Evolutionary conservation across 2,329 filamentous ascomycete species (phyloP).

Genomic region (Calonectria pseudoreteaudii): DNA sequence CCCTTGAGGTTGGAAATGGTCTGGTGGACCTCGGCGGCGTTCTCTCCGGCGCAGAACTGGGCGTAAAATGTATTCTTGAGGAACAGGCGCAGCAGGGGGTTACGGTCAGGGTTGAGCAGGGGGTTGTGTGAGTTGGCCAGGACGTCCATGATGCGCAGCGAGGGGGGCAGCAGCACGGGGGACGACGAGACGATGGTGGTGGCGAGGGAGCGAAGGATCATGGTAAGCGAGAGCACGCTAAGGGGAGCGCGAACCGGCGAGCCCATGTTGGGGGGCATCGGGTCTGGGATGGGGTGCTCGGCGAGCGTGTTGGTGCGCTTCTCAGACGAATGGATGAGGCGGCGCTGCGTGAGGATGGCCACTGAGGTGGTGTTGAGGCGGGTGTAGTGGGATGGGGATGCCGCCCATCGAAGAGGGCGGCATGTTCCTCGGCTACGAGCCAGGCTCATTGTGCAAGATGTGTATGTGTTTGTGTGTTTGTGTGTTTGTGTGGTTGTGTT

Average conservation of each 20-base stretch:
- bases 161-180: constrained; percentile 75
- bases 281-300: constrained; percentile 47
- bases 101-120: constrained; percentile 79
- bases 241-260: constrained; percentile 59
- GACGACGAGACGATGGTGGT: constrained; percentile 80
- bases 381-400: constrained; percentile 29
- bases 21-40: constrained; percentile 71
- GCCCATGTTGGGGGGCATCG: constrained; percentile 42
- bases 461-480: not conserved
- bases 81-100: constrained; percentile 75
- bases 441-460: constrained; percentile 39
- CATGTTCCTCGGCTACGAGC: constrained; percentile 42
- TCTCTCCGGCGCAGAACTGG: constrained; percentile 91
- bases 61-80: constrained; percentile 88
- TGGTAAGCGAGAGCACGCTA: constrained; percentile 73
- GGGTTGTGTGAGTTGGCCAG: constrained; percentile 77
- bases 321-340: constrained; percentile 52
- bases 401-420: constrained; percentile 41
- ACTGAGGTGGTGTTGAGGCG: constrained; percentile 35
- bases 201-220: constrained; percentile 75
- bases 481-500: not conserved
- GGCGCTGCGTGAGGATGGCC: constrained; percentile 37
- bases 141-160: constrained; percentile 73
- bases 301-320: constrained; percentile 50
- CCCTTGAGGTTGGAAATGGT: constrained; percentile 75